phyloP scores from a whole-genome alignment of 2,329 filamentous ascomycete genomes.

The Exserohilum rostratum region DNA sequence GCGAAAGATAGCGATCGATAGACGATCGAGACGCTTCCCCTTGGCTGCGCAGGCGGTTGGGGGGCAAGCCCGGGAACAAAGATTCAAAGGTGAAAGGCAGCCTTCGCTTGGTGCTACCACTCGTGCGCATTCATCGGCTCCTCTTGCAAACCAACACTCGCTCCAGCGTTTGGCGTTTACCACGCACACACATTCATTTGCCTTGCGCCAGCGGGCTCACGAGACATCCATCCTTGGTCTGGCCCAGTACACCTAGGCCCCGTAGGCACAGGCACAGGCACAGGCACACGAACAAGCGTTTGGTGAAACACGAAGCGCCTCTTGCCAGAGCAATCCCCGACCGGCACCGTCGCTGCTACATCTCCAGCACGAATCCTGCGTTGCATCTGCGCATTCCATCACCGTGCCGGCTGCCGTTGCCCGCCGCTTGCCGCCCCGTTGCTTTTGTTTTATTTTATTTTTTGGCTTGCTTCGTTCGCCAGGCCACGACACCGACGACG shows the following conservation, averaged over 20 bases:
- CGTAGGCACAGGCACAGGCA: background rate
- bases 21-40: background rate
- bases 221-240: background rate
- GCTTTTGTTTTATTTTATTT: background rate
- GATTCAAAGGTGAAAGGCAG: too few species aligned
- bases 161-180: background rate
- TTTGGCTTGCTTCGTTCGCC: background rate
- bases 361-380: background rate
- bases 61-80: background rate
- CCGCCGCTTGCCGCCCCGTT: constrained; percentile 4
- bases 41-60: background rate
- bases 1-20: constrained; percentile 3
- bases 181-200: constrained; percentile 15
- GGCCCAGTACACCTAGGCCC: background rate
- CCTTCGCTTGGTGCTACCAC: background rate
- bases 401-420: background rate
- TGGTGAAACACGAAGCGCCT: constrained; percentile 46
- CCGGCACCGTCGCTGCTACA: constrained; percentile 1
- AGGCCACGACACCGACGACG: constrained; percentile 3
- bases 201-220: constrained; percentile 5
- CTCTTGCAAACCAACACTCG: background rate
- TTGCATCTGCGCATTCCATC: background rate
- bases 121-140: background rate
- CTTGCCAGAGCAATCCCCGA: constrained; percentile 18
- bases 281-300: constrained; percentile 32